Base-by-base conservation (phyloP, 2,329 filamentous ascomycete species). In the Colletotrichum gigasporum region DNA sequence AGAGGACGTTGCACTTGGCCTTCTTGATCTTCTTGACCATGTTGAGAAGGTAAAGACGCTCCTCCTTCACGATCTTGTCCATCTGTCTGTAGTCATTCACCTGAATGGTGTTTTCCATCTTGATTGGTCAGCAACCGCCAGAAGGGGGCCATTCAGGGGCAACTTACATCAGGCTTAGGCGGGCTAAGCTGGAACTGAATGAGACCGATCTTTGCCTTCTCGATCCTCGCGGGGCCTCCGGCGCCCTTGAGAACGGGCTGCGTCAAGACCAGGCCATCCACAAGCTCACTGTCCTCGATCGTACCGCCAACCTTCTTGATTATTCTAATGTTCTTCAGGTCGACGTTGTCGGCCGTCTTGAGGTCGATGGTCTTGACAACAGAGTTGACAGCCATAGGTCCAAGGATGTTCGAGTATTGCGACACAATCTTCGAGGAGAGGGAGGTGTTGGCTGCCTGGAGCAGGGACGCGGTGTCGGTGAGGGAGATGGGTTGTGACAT, bases 21-120 rank as follows among this genome's bases (percentile, higher is more conserved):
- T 98, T 99, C 84, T 98, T 97, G 80, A 99, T 99, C 87, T 98
- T 99, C 88, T 99, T 98, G 76, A 96, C 94, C 89, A 99, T 92
- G 85, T 98, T 98, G 63, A 99, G 87, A 69, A 99, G 88, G 81
- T 99, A 99, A 71, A 96, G 92, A 71, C 96, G 93, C 84, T 99
- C 96, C 82, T 99, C 96, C 83, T 99, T 99, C 72, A 99, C 88
- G 70, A 99, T 99, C 87, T 98, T 99, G 85, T 99, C 96, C 96
- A 99, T 99, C 79, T 99, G 96, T 75, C 96, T 89, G 86, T 99
- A 99, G 83, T 99, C 96, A 80, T 99, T 99, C 74, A 99, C 96
- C 30, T 97, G 91, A 69, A 99, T 98, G 75, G 96, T 96, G 82
- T 99, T 99, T 84, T 99, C 96, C 96, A 99, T 99, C 89, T 93